Evolutionary conservation across 2,329 filamentous ascomycete genomes (phyloP), one percentile per base, ranked within the genome.

Genomic region (Nemania serpens): DNA sequence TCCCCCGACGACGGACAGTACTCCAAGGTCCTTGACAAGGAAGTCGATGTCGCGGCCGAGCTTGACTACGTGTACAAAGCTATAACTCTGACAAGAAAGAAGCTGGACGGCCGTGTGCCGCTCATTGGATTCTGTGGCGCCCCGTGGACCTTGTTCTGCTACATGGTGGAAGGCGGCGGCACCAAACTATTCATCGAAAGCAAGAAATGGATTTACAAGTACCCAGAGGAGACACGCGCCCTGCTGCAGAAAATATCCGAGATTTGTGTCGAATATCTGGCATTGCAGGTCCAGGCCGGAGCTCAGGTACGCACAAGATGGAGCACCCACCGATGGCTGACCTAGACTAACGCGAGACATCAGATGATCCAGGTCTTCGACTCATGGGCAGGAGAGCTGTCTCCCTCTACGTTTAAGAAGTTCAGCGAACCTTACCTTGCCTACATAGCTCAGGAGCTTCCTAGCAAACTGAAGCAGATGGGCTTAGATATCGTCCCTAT

Each of bases 161-260:
- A 99, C 80, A 99, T 99, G 95, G 92, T 98, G 17, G 95, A 99
- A 78, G 95, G 95, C 15, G 95, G 95, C 49, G 95, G 95, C 45
- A 96, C 90, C 69, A 98, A 98, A 81, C 82, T 98, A 73, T 98
- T 98, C 79, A 88, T 91, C 62, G 89, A 97, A 78, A 90, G 87
- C 71, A 99, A 99, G 84, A 96, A 91, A 25, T 99, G 95, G 95
- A 88, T 98, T 62, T 99, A 94, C 82, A 92, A 87, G 76, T 92
- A 97, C 72, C 84, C 90, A 0, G 82, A 90, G 65, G 91, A 90
- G 74, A 88, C 89, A 63, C 93, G 95, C 80, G 86, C 83, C 63
- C 78, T 99, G 66, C 79, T 99, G 66, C 87, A 91, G 74, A 97
- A 96, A 83, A 96, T 99, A 72, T 85, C 95, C 15, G 91, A 96